A percentile compares a stretch with the other conserved stretches of the same genome.
phyloP scores from a whole-genome alignment of 495 filamentous ascomycete species.

The Podospora bellae-mahoneyi region DNA sequence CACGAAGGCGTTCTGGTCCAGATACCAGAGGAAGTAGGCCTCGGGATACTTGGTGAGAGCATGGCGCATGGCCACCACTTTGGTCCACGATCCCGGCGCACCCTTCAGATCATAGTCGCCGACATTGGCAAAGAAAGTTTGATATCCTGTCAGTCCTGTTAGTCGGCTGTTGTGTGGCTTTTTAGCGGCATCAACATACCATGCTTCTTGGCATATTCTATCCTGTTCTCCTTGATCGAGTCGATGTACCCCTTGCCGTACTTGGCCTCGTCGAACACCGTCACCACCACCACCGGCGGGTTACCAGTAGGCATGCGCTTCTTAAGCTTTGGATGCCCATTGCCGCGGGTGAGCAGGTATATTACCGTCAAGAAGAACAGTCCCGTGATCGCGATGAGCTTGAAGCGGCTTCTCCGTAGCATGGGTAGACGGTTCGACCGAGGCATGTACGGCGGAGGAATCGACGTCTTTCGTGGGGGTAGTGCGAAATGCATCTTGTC shows the following conservation, averaged over 20 bases:
- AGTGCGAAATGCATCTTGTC: constrained; percentile 83
- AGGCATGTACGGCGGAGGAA: constrained; percentile 58
- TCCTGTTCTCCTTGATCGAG: constrained; percentile 74
- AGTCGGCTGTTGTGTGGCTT: background rate
- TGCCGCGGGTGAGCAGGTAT: constrained; percentile 54
- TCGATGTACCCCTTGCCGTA: constrained; percentile 62
- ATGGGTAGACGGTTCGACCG: constrained; percentile 58
- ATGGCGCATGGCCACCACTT: constrained; percentile 82
- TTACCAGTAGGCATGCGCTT: constrained; percentile 53
- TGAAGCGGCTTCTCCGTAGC: constrained; percentile 65
- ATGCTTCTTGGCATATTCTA: constrained; percentile 82
- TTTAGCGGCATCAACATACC: constrained; percentile 52
- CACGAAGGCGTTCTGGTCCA: constrained; percentile 78
- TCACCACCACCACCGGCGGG: constrained; percentile 81
- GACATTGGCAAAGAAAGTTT: constrained; percentile 72
- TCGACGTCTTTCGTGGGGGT: constrained; percentile 76
- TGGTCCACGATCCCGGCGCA: constrained; percentile 68
- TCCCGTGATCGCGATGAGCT: constrained; percentile 55
- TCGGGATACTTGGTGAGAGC: constrained; percentile 77
- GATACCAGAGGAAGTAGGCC: constrained; percentile 76
- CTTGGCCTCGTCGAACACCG: constrained; percentile 65
- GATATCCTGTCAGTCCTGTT: constrained; percentile 61
- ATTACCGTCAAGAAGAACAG: constrained; percentile 57
- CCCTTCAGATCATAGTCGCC: constrained; percentile 72
- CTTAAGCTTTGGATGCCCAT: constrained; percentile 26